Evolutionary conservation across 2,329 filamentous ascomycete genomes (phyloP).

Genomic region (Apiospora pterosperma): DNA sequence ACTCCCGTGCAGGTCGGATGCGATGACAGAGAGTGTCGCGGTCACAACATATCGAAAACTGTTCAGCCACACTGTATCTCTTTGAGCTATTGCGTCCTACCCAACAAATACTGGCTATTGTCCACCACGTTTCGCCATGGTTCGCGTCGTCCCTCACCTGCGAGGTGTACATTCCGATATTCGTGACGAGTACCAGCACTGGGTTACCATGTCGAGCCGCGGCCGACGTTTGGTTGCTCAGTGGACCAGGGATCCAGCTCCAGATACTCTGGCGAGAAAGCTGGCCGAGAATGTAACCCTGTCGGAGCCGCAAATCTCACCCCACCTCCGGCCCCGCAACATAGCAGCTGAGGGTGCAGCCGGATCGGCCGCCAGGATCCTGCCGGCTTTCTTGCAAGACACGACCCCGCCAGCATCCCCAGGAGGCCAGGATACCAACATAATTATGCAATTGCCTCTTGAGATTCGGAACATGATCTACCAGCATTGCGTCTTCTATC

Average conservation of each 20-base stretch:
- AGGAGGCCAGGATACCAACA: neutral
- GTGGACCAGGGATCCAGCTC: constrained; percentile 15
- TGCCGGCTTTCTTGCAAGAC: neutral
- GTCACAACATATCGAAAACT: neutral
- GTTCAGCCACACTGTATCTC: neutral
- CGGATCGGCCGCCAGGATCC: neutral
- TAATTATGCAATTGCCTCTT: constrained; percentile 26
- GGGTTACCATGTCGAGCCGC: constrained; percentile 8
- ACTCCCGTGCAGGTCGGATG: neutral
- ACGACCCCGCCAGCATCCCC: neutral
- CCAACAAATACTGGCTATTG: neutral
- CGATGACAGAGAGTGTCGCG: neutral
- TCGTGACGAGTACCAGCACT: constrained; percentile 12
- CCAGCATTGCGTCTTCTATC: constrained; percentile 23
- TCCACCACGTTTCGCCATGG: neutral
- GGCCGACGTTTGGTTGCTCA: constrained; percentile 16
- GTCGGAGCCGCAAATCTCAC: constrained; percentile 11
- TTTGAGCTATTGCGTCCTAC: neutral
- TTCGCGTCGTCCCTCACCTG: neutral
- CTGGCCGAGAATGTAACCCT: constrained; percentile 14
- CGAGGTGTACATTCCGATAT: constrained; percentile 9
- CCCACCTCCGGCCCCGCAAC: constrained; percentile 9
- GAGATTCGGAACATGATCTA: constrained; percentile 35
- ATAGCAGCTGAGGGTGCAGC: neutral
- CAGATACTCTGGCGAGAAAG: constrained; percentile 13